Evolutionary conservation across 139 green algal genomes (phyloP).

Genomic region (Limnomonas spitsbergensis): DNA sequence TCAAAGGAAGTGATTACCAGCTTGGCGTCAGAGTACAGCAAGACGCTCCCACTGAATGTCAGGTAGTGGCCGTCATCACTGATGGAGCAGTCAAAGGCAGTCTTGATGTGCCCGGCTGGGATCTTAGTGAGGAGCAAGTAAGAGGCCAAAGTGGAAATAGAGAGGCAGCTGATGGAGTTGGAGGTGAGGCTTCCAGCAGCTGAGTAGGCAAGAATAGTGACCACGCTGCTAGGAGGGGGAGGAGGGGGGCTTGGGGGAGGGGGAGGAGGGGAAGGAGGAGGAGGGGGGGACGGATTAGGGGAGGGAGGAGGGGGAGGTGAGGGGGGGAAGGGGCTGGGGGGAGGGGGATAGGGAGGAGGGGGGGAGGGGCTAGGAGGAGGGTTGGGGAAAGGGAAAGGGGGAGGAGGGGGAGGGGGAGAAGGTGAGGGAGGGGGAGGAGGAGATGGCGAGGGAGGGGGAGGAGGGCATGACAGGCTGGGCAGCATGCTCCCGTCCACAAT

Average conservation of each 20-base stretch:
- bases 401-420: too few relatives aligned
- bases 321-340: too few relatives aligned
- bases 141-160: background rate
- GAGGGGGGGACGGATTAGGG: background rate
- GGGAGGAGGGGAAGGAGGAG: background rate
- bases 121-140: background rate
- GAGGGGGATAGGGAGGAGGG: background rate
- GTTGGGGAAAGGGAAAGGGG: too few relatives aligned
- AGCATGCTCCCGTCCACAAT: background rate
- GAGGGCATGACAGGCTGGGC: background rate
- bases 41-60: background rate
- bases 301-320: background rate
- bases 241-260: background rate
- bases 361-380: background rate
- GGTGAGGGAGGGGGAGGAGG: background rate
- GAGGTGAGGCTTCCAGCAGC: too few relatives aligned
- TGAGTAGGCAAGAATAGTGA: background rate
- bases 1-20: background rate
- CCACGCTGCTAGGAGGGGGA: background rate
- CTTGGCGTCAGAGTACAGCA: background rate
- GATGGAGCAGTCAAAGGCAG: background rate
- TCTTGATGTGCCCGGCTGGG: background rate
- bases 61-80: background rate
- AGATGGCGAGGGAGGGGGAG: background rate
- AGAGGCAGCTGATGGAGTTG: background rate